phyloP scores from a whole-genome alignment of 139 green algal genomes.

The Diplosphaera chodatii region DNA sequence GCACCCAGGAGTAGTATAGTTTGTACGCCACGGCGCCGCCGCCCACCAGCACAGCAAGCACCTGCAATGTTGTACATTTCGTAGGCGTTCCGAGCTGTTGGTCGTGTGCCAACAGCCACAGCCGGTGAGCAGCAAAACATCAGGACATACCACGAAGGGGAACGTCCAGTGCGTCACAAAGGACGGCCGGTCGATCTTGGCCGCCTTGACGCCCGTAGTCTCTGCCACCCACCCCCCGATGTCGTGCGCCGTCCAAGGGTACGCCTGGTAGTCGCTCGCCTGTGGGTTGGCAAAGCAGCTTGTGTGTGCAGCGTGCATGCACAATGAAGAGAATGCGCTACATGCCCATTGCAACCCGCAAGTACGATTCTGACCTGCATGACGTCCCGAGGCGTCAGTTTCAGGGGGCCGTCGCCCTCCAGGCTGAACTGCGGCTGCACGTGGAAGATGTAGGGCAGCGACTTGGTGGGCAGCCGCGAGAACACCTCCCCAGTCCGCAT shows the following conservation, averaged over 20 bases:
- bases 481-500: slow-evolving; percentile 16
- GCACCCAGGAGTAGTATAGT: slow-evolving; percentile 41
- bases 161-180: slow-evolving; percentile 37
- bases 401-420: slow-evolving; percentile 22
- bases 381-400: slow-evolving; percentile 25
- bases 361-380: slow-evolving; percentile 25
- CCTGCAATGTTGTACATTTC: too few species aligned
- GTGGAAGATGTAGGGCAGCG: slow-evolving; percentile 50
- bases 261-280: slow-evolving; percentile 8
- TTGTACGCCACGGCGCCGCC: slow-evolving; percentile 23
- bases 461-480: slow-evolving; percentile 40
- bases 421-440: slow-evolving; percentile 29
- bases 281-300: too few species aligned
- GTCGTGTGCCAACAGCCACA: too few species aligned
- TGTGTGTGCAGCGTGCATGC: too few species aligned
- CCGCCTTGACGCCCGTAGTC: slow-evolving; percentile 25
- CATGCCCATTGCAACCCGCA: too few species aligned
- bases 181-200: slow-evolving; percentile 41
- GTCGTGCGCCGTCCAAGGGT: slow-evolving; percentile 54
- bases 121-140: too few species aligned
- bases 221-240: slow-evolving; percentile 37
- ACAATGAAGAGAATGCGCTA: too few species aligned
- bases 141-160: slow-evolving; percentile 16
- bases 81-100: too few species aligned
- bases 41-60: slow-evolving; percentile 20